Base-by-base conservation (phyloP, 2,329 filamentous ascomycete genomes). In the Amesomyces nigricolor region DNA sequence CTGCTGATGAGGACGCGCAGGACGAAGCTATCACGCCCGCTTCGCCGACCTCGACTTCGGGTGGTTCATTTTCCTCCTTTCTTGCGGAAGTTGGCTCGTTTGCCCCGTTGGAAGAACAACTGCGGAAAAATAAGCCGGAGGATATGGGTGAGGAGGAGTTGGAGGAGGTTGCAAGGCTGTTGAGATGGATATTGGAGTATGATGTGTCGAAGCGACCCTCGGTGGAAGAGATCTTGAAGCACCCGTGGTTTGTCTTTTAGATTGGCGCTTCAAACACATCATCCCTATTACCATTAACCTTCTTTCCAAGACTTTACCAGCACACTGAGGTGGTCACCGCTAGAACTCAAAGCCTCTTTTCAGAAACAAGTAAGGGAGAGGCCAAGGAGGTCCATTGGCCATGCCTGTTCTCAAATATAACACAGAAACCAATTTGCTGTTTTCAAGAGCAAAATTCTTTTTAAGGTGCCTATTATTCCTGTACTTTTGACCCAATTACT, bases 141-240 rank as follows among this genome's bases (percentile, higher is more conserved):
- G 48, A 43, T n/a, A 51, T 51, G 48, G 22, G 30, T 17, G 48
- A 43, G 16, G 38, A 30, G 17, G 47, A 50, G 22, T 22, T 30
- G 38, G 39, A 50, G 13, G 47, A 50, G 47, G 47, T 50, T n/a
- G 19, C 39, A n/a, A 30, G 29, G 22, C 48, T 51, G n/a, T 9
- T 51, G n/a, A 38, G 48, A 38, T 43, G 48, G 39, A 43, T 51
- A 4, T 35, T 51, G 38, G 48, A 50, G 8, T 51, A 51, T 32
- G 48, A 51, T 35, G 22, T 16, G 10, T 51, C 48, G 13, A 43
- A 43, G 9, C 48, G 48, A 14, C 48, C 48, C 9, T 39, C 48
- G 32, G 48, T 17, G 4, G 48, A 43, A 26, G 38, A 38, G 8
- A 51, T 51, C 17, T 38, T 51, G 38, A 22, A 17, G 16, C 38